Evolutionary conservation across 2,329 filamentous ascomycete genomes (phyloP), one percentile per base, ranked within the genome.

Genomic region (Beauveria scarabaeidicola): DNA sequence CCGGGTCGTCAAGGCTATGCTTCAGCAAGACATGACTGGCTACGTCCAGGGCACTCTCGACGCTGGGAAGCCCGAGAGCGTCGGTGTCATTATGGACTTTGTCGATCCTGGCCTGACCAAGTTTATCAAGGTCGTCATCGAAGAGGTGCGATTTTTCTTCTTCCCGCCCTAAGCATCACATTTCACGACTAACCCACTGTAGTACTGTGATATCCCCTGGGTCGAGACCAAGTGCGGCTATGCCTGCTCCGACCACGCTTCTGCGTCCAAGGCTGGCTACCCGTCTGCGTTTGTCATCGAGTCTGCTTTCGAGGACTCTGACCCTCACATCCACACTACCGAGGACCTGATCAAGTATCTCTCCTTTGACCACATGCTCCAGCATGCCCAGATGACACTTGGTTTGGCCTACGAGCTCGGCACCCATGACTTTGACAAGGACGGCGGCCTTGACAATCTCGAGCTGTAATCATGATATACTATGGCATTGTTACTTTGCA

Each of bases 1-100:
- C 36, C 83, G 87, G 27, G 85, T 93, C 64, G 81, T 97, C 72
- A 95, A 93, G 76, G 93, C 93, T 38, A 97, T 97, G 94, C 83
- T 97, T 58, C 93, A 97, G 77, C 93, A 97, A 75, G 93, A 97
- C 74, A 97, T 97, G 93, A 96, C 91, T 1, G 93, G 93, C 19
- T 97, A 88, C 71, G 82, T 91, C 5, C 85, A 92, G 71, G 87
- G 86, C 68, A 96, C 91, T 0, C 76, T 94, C 21, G 89, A 94
- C 64, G 87, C 90, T 3, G 91, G 91, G 61, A 81, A 90, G 73
- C 82, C 85, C 5, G 93, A 97, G 78, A 88, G 86, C 50, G 89
- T 97, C 3, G 93, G 93, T 47, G 90, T 97, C 55, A 96, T 97
- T 68, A 91, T 89, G 5, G 93, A 97, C 74, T 97, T 82, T 67